Evolutionary conservation across 768 basidiomycete genomes (phyloP), one percentile per base, ranked within the genome.

Genomic region (Kwoniella mangroviensis): DNA sequence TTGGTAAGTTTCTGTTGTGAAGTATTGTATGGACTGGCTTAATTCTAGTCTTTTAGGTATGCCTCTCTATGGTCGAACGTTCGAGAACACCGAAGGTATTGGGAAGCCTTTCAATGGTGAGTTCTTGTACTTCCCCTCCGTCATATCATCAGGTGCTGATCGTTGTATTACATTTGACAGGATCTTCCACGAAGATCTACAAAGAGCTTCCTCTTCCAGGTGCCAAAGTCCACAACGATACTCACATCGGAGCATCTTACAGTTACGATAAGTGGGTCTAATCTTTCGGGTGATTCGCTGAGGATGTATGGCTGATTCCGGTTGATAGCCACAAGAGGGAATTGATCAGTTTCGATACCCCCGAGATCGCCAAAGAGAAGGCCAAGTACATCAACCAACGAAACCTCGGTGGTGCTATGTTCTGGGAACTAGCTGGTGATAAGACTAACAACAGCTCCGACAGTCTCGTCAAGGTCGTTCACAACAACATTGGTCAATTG

Each of bases 11-110:
- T 13, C 41, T 9, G n/a, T n/a, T n/a, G 19, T 5, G 15, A 41
- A 21, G 17, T 12, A 15, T 41, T 21, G 34, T 10, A 17, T 59
- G 34, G 11, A 15, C 15, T n/a, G 28, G 4, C 41, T 10, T 21
- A 15, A 13, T 19, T 9, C 13, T 41, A 28, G 6, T 56, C 26
- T 7, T 15, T 6, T 69, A 83, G 83, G 95, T 15, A 88, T 98
- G 53, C 96, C 97, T 0, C 86, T 97, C 4, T 99, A 98, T 74
- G 96, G 97, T 0, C 89, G 95, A 28, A 91, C 91, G 45, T 99
- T 98, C 85, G 85, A 88, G 80, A 89, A 90, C 77, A 94, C 94
- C 0, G 83, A 87, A 53, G 95, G 96, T 0, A 91, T 92, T 4
- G 93, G 93, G 0, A 79, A 85, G 17, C 85, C 91, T 0, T 99